Evolutionary conservation across 148 eudicot species (phyloP), one percentile per base, ranked within the genome.

Genomic region (Selenicereus undatus): DNA sequence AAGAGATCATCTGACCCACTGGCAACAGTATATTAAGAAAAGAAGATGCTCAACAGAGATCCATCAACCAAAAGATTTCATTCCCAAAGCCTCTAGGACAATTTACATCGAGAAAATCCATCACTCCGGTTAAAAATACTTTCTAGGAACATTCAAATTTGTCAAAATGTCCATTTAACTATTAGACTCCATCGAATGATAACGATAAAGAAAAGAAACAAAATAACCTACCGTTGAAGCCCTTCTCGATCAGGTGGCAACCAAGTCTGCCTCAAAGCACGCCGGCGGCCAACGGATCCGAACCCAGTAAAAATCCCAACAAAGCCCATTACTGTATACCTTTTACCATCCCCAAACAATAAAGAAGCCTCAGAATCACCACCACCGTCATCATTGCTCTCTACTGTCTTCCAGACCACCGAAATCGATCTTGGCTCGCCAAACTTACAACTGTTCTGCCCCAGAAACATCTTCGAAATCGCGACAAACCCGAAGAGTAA

Each of bases 281-380:
- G 79, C 21, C 98, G 88, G 9, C 98, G 79, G 0, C 91, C 94
- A 27, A 75, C 84, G 6, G 97, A 93, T 69, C 88, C 91, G 26
- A 95, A 95, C 73, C 97, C 98, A 64, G 98, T 93, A 78, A 93
- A 96, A 77, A 95, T 91, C 29, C 98, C 98, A 24, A 95, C 97
- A 79, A 95, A 95, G 0, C 92, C 98, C 97, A 91, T 95, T n/a
- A 91, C 92, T 81, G 91, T 95, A 73, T 84, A 88, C 87, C 97
- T 89, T 60, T 84, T 88, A 52, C 64, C 82, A 81, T 71, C 77
- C 58, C 78, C 89, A 51, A n/a, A 74, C 16, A 56, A n/a, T 30
- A 68, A 35, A 71, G 66, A 32, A 77, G 27, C 84, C 66, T 78
- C 78, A 17, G 72, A 26, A 62, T 4, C 70, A 30, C 42, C 62